These are phyloP conservation scores for Trichoderma sp. DNA, from an alignment of 2,329 filamentous ascomycete genomes.

Conservation along the genomic window DNA sequence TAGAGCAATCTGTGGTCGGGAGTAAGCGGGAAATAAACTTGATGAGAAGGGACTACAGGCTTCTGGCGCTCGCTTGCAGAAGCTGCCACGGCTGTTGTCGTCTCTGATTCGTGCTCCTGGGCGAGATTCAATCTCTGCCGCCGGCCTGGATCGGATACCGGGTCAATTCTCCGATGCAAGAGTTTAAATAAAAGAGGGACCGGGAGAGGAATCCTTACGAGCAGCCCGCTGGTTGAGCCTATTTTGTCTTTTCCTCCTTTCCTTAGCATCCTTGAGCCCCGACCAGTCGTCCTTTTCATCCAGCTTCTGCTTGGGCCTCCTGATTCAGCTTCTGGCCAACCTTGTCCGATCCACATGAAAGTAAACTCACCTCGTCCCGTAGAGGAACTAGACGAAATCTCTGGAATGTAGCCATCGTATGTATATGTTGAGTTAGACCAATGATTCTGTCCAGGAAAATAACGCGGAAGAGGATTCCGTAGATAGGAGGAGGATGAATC, in stretches of 20 bases:
- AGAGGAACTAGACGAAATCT: constrained; percentile 26
- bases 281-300: constrained; percentile 24
- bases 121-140: constrained; percentile 21
- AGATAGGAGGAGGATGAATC: not conserved
- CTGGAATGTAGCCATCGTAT: constrained; percentile 24
- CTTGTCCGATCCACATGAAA: not conserved
- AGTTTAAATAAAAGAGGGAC: constrained; percentile 3
- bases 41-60: not conserved
- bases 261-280: constrained; percentile 22
- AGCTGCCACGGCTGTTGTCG: not conserved
- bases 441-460: not conserved
- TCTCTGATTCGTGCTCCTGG: not conserved
- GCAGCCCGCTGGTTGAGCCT: constrained; percentile 25
- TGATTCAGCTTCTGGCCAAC: not conserved
- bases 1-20: constrained; percentile 24
- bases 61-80: not conserved
- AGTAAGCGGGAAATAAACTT: constrained; percentile 23
- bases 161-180: not conserved
- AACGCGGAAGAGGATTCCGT: not conserved
- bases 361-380: constrained; percentile 22
- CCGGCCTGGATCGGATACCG: constrained; percentile 16
- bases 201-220: constrained; percentile 9
- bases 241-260: constrained; percentile 26
- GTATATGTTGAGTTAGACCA: not conserved
- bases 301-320: not conserved